Evolutionary conservation across 495 filamentous ascomycete genomes (phyloP), one percentile per base, ranked within the genome.

Genomic region (Tuber microsphaerosporum): DNA sequence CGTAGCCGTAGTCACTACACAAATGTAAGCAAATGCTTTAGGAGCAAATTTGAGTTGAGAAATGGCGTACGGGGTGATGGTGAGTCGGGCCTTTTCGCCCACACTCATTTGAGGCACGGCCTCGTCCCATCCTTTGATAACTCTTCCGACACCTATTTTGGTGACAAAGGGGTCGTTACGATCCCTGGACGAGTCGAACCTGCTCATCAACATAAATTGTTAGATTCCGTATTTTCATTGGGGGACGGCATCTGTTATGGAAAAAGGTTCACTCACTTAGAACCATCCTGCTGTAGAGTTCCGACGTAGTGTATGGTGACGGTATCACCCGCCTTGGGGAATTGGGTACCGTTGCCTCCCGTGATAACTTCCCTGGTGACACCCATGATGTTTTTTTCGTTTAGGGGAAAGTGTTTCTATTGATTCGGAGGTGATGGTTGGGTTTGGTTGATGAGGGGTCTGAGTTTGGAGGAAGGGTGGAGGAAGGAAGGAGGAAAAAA

Each of bases 61-160:
- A 26, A 37, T 46, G 46, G 56, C 75, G 51, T 75, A 71, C 69
- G 44, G 71, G 56, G 76, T 72, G 76, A 91, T 91, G 17, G 83
- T 89, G 76, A 92, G 82, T 48, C 83, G 85, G 56, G 88, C 86
- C 83, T 88, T 89, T 84, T 92, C 89, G 76, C 90, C 90, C 65
- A 92, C 82, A 70, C 84, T 86, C 89, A 92, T 91, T 75, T 86
- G 78, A 42, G 85, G 85, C 41, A 92, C 89, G 78, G 88, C 90
- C 84, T 90, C 87, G 79, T 92, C 90, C 90, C 90, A 92, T 44
- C 90, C 90, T 83, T 82, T 85, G 79, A 92, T 92, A 77, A 92
- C 88, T 80, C 85, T 84, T 70, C 90, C 90, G 70, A 86, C 81
- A 74, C 90, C 90, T 78, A 92, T 91, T 73, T 83, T 74, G 74